Percentiles rank a stretch among this genome's conserved stretches.
Evolutionary conservation across 768 basidiomycete species (phyloP).

Genomic region (Naematelia aurantialba): DNA sequence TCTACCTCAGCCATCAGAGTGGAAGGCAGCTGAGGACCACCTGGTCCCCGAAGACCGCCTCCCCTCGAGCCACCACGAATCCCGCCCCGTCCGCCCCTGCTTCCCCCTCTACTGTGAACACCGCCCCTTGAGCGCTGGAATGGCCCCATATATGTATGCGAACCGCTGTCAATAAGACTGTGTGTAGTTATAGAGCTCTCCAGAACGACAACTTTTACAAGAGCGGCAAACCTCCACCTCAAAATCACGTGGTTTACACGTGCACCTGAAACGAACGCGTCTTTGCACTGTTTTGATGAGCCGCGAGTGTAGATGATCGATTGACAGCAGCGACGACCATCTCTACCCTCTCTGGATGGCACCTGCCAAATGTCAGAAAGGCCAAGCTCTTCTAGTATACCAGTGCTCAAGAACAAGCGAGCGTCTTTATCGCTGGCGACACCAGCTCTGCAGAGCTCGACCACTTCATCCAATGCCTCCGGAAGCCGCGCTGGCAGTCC

Average conservation of each 20-base stretch:
- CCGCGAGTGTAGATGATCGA: not conserved
- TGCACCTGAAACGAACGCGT: not conserved
- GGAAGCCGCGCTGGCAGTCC: not conserved
- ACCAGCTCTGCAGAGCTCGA: conserved; percentile 7
- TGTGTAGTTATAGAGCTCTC: too few relatives aligned
- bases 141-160: not conserved
- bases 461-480: not conserved
- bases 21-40: conserved; percentile 11
- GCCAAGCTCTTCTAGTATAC: conserved; percentile 15
- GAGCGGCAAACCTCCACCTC: not conserved
- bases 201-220: not conserved
- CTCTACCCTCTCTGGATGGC: not conserved
- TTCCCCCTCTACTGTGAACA: conserved; percentile 1
- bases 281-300: not conserved
- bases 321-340: not conserved
- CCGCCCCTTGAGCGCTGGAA: not conserved
- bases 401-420: conserved; percentile 19
- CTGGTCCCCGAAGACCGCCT: not conserved
- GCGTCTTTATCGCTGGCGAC: conserved; percentile 9
- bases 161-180: too few relatives aligned
- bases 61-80: not conserved
- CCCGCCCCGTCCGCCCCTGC: conserved; percentile 5
- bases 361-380: not conserved
- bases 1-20: conserved; percentile 10
- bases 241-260: conserved; percentile 1